These are phyloP conservation scores for Coemansia guatemalensis DNA, from an alignment of 192 early-diverging fungal genomes.

Conservation along the genomic window DNA sequence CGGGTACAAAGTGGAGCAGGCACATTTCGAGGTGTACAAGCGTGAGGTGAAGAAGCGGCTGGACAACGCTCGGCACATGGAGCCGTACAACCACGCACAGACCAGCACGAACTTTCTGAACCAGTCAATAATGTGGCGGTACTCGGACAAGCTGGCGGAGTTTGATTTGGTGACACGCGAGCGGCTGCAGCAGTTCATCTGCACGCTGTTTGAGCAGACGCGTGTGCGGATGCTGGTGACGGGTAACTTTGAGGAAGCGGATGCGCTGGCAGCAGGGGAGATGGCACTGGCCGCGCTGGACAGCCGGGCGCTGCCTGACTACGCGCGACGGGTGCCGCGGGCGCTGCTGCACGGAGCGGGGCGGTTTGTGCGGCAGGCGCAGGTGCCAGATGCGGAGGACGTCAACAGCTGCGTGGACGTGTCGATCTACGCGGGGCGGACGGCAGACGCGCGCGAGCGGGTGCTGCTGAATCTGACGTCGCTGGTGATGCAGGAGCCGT, in stretches of 20 bases:
- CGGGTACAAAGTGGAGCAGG: conserved; percentile 59
- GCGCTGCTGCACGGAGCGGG: conserved; percentile 42
- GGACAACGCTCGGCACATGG: conserved; percentile 74
- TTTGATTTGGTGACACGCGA: conserved; percentile 68
- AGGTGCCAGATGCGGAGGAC: conserved; percentile 70
- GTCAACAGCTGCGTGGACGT: conserved; percentile 88
- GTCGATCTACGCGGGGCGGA: conserved; percentile 78
- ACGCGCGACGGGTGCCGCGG: conserved; percentile 37
- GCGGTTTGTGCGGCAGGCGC: conserved; percentile 30
- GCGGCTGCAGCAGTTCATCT: conserved; percentile 76
- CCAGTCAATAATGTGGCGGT: conserved; percentile 77
- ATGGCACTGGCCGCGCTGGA: conserved; percentile 62
- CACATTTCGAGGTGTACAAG: conserved; percentile 78
- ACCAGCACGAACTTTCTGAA: conserved; percentile 74
- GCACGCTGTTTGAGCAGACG: conserved; percentile 66
- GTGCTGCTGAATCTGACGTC: conserved; percentile 69
- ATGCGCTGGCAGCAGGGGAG: conserved; percentile 63
- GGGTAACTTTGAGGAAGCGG: conserved; percentile 77
- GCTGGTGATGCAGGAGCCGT: conserved; percentile 86
- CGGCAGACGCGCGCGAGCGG: conserved; percentile 62
- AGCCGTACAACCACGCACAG: conserved; percentile 78
- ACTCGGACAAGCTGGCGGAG: conserved; percentile 72
- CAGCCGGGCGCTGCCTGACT: conserved; percentile 59
- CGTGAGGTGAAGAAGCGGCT: conserved; percentile 73
- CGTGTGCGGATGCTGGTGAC: conserved; percentile 81